Evolutionary conservation across 305 asterid genomes (phyloP), one percentile per base, ranked within the genome.

Genomic region (Solanum hybrid): DNA sequence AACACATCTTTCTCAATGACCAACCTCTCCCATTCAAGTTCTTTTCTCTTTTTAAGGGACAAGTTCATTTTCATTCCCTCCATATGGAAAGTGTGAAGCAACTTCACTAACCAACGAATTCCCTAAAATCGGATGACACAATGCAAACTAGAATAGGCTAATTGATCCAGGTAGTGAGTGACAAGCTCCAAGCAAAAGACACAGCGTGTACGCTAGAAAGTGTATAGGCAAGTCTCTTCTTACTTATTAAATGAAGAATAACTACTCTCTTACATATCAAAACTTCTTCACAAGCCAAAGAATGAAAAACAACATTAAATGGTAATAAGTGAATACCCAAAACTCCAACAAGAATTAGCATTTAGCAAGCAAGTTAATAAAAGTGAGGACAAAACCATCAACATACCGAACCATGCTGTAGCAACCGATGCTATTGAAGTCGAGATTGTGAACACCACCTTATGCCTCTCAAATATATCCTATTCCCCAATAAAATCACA

Each of bases 401-500:
- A 76, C 56, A 66, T 91, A 96, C 99, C 98, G 60, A 95, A 93
- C 96, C 97, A 95, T 85, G 98, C 98, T 73, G 98, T 96, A 86
- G 94, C 93, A 89, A 95, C 95, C 14, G 99, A 96, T 72, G 98
- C 99, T 89, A 96, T 92, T 51, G 98, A 97, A 76, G 99, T 96
- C 60, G 94, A 90, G 89, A 97, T 64, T 10, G 98, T 96, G 85
- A 97, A 95, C 84, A 96, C 98, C 91, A 97, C 96, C 86, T 88
- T 96, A 92, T 97, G 98, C 94, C 95, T 93, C 95, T 97, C 99
- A 90, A 97, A 96, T 88, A 93, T 92, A 76, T 95, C 98, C 98
- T 97, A 95, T 40, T n/a, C 92, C 90, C 91, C 76, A 92, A 86
- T 10, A 22, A 88, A 5, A 10, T 27, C 36, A 36, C 89, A 73